Percentiles rank a stretch among this genome's conserved stretches.
These are phyloP conservation scores for Exophiala alcalophila DNA, from an alignment of 2,329 filamentous ascomycete species.

Conservation along the genomic window DNA sequence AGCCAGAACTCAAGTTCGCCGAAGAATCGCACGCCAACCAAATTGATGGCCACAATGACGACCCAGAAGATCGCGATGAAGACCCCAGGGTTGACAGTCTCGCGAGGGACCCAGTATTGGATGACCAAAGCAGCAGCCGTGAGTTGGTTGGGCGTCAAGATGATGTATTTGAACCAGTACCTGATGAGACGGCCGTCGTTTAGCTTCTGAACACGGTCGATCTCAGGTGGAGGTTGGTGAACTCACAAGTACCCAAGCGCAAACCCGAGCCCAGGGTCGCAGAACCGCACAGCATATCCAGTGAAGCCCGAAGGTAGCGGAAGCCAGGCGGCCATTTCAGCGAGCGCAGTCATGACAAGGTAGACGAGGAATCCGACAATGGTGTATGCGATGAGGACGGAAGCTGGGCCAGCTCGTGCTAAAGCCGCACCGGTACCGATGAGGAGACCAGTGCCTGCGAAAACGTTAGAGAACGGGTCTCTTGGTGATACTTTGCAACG, in stretches of 20 bases:
- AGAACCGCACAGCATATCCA: slow-evolving; percentile 75
- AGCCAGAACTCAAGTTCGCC: slow-evolving; percentile 64
- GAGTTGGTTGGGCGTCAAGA: slow-evolving; percentile 79
- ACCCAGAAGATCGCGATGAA: slow-evolving; percentile 72
- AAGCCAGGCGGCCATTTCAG: slow-evolving; percentile 82
- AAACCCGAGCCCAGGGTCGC: slow-evolving; percentile 77
- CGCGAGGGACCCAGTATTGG: slow-evolving; percentile 67
- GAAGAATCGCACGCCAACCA: slow-evolving; percentile 67
- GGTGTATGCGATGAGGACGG: slow-evolving; percentile 45
- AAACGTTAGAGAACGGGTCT: background rate
- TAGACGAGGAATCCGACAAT: slow-evolving; percentile 61
- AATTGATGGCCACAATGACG: slow-evolving; percentile 63
- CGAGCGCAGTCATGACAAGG: slow-evolving; percentile 75
- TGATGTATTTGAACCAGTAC: slow-evolving; percentile 74
- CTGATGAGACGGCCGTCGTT: slow-evolving; percentile 35
- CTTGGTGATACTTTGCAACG: background rate
- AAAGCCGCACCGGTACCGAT: slow-evolving; percentile 73
- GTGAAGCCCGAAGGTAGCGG: slow-evolving; percentile 76
- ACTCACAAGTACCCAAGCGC: slow-evolving; percentile 67
- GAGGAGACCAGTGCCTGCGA: slow-evolving; percentile 38
- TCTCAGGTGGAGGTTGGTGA: background rate
- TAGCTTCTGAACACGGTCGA: background rate
- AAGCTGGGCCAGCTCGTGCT: slow-evolving; percentile 42
- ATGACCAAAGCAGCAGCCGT: slow-evolving; percentile 78
- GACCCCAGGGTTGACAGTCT: slow-evolving; percentile 70